A percentile compares a stretch with the other conserved stretches of the same genome.
Conservation (phyloP, 2,329 filamentous ascomycete genomes). For the Penicillium aurantiogriseum region DNA sequence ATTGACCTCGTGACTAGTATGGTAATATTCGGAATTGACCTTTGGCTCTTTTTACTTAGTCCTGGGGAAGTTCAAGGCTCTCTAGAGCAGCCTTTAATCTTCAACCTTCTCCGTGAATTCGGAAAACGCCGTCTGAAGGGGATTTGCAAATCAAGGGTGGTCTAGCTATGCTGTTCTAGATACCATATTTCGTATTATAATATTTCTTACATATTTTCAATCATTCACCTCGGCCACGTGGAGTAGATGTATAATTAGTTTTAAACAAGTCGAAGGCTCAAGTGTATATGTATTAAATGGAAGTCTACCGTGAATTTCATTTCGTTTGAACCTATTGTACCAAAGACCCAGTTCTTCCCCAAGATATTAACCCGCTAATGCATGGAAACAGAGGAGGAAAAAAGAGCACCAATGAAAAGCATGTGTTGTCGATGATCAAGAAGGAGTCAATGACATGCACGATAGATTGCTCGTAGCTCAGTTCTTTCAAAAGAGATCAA, state of each 20-base stretch:
- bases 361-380: constrained; percentile 3
- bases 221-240: not conserved
- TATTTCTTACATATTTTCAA: not conserved
- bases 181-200: not conserved
- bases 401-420: not conserved
- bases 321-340: not conserved
- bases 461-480: not conserved
- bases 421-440: not conserved
- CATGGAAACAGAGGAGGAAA: not conserved
- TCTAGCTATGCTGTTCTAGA: not conserved
- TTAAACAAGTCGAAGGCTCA: not conserved
- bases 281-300: not conserved
- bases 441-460: not conserved
- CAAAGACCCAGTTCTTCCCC: not conserved
- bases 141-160: not conserved
- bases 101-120: not conserved
- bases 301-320: not conserved
- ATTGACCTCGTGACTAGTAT: not conserved
- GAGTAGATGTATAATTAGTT: not conserved
- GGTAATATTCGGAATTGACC: not conserved
- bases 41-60: constrained; percentile 4
- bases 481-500: not conserved
- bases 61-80: constrained; percentile 19
- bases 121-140: not conserved
- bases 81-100: constrained; percentile 1